Conservation (phyloP, 192 early-diverging fungal species). For the Coemansia umbellata region DNA sequence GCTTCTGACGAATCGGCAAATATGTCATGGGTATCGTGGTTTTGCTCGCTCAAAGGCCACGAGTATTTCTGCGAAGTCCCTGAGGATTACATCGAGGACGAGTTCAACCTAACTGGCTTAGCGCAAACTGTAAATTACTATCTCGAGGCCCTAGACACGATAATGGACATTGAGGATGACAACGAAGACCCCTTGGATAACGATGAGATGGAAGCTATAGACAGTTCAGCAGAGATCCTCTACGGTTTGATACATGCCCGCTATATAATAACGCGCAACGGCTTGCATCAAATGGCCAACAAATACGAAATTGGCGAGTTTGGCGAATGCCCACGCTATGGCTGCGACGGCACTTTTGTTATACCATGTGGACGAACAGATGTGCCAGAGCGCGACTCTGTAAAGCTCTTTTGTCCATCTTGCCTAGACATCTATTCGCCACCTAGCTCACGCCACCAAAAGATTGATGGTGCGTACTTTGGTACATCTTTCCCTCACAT, state of each 20-base stretch:
- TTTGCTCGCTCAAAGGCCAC: conserved; percentile 67
- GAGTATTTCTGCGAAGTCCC: conserved; percentile 76
- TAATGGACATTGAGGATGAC: conserved; percentile 78
- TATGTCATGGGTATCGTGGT: conserved; percentile 75
- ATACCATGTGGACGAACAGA: conserved; percentile 73
- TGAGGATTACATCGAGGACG: conserved; percentile 86
- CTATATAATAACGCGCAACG: conserved; percentile 83
- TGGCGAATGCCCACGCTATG: conserved; percentile 69
- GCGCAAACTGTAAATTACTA: conserved; percentile 76
- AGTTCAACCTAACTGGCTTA: conserved; percentile 97
- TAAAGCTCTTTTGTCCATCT: conserved; percentile 76
- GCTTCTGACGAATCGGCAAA: conserved; percentile 40
- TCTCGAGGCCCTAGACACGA: conserved; percentile 91
- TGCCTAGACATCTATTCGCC: conserved; percentile 79
- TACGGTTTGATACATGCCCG: conserved; percentile 95
- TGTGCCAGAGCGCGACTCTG: conserved; percentile 60
- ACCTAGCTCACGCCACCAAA: conserved; percentile 61
- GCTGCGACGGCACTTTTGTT: conserved; percentile 59
- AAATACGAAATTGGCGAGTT: conserved; percentile 76
- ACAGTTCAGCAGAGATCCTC: conserved; percentile 82
- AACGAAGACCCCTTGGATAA: conserved; percentile 52
- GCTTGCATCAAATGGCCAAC: conserved; percentile 78
- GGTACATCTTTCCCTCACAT: conserved; percentile 94
- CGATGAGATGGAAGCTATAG: conserved; percentile 71
- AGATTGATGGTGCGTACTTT: conserved; percentile 86